Conservation (phyloP, 2,329 filamentous ascomycete species). For the Hymenoscyphus scutula region DNA sequence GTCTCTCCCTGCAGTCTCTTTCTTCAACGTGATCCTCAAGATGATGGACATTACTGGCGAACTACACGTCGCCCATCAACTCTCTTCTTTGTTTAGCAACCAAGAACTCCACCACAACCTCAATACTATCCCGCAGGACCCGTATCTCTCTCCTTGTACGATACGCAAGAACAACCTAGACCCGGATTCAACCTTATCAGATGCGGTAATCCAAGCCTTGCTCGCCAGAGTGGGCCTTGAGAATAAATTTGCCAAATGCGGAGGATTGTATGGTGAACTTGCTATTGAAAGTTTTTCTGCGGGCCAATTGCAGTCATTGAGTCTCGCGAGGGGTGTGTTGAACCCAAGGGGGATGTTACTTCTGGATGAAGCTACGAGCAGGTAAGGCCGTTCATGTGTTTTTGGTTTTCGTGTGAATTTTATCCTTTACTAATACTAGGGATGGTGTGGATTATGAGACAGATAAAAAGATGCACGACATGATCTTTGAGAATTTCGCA, state of each 20-base stretch:
- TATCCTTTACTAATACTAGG: background rate
- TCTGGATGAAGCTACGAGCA: conserved; percentile 8
- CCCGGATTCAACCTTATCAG: background rate
- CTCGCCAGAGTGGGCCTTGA: background rate
- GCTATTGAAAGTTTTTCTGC: background rate
- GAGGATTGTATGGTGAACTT: background rate
- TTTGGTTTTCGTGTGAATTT: background rate
- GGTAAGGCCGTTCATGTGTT: background rate
- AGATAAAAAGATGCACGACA: conserved; percentile 5
- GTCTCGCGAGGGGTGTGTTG: background rate
- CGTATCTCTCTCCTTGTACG: background rate
- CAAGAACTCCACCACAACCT: conserved; percentile 1
- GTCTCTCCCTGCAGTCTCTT: background rate
- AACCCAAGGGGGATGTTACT: background rate
- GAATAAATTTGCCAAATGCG: background rate
- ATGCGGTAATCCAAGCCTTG: background rate
- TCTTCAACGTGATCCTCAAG: background rate
- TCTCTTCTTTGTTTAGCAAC: background rate
- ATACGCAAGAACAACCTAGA: conserved; percentile 2
- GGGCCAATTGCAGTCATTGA: conserved; percentile 3
- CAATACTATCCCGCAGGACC: conserved; percentile 1
- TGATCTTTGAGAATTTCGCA: background rate
- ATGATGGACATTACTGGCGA: conserved; percentile 1
- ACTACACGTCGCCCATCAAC: background rate
- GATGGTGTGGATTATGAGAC: conserved; percentile 6